These are phyloP conservation scores for Rutstroemia sp. DNA, from an alignment of 2,329 filamentous ascomycete genomes.

Conservation along the genomic window DNA sequence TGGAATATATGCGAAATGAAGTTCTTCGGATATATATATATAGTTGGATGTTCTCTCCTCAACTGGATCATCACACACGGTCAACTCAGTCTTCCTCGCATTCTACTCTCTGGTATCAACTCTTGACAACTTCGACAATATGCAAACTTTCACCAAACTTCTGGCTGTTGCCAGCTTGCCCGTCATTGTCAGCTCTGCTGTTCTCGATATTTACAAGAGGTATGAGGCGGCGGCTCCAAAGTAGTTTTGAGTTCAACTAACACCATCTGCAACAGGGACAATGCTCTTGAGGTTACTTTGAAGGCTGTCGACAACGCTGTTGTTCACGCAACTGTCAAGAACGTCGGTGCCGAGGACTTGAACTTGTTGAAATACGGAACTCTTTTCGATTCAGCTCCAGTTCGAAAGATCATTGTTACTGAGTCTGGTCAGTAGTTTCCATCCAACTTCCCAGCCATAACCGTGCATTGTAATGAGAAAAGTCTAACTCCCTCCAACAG, in stretches of 20 bases:
- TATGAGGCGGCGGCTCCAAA: background rate
- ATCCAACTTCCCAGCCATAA: slow-evolving; percentile 17
- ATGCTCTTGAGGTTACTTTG: slow-evolving; percentile 20
- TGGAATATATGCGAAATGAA: no score
- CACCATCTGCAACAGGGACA: slow-evolving; percentile 26
- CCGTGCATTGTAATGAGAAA: no score
- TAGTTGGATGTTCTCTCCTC: no score
- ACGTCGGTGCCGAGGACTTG: slow-evolving; percentile 32
- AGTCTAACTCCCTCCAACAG: background rate
- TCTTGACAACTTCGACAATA: background rate
- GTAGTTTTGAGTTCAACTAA: background rate
- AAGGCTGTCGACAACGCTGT: slow-evolving; percentile 29
- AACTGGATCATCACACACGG: no score
- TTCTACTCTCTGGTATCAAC: no score
- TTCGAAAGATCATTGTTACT: slow-evolving; percentile 35
- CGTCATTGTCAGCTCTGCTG: slow-evolving; percentile 11
- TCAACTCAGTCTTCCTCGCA: no score
- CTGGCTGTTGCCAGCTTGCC: slow-evolving; percentile 10
- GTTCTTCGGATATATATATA: no score
- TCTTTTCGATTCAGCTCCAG: slow-evolving; percentile 34
- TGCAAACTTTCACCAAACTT: slow-evolving; percentile 1
- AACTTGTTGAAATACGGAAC: slow-evolving; percentile 36
- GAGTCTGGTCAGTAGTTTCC: slow-evolving; percentile 19
- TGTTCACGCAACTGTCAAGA: slow-evolving; percentile 35
- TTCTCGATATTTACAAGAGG: background rate